Evolutionary conservation across 1,139 yeast species (phyloP).

Genomic region (Candida buenavistaensis): DNA sequence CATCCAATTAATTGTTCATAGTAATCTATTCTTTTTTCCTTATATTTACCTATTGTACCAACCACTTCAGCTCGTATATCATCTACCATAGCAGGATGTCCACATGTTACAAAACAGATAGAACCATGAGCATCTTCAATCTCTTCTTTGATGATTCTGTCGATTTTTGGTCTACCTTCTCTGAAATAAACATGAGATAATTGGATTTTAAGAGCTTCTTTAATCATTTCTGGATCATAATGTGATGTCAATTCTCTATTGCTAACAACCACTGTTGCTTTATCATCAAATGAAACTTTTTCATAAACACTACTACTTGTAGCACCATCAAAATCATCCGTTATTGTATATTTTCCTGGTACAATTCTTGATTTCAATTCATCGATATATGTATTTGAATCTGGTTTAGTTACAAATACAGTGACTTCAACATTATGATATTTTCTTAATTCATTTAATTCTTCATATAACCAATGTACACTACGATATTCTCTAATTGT

Average conservation of each 20-base stretch:
- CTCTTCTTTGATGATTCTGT: constrained; percentile 20
- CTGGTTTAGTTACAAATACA: constrained; percentile 31
- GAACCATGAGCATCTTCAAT: constrained; percentile 26
- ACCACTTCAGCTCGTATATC: constrained; percentile 27
- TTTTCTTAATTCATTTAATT: constrained; percentile 31
- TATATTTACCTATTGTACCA: constrained; percentile 19
- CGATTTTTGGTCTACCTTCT: constrained; percentile 31
- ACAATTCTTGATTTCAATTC: constrained; percentile 2
- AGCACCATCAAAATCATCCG: constrained; percentile 5
- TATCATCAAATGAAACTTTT: constrained; percentile 1
- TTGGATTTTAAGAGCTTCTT: constrained; percentile 14
- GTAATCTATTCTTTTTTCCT: constrained; percentile 22
- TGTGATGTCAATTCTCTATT: constrained; percentile 1
- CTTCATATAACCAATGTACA: constrained; percentile 48
- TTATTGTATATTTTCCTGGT: constrained; percentile 3
- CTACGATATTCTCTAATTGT: constrained; percentile 41
- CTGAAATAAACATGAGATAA: constrained; percentile 23
- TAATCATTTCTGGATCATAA: constrained; percentile 4
- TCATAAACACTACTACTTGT: constrained; percentile 4
- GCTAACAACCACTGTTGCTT: constrained; percentile 1
- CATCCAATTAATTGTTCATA: constrained; percentile 23
- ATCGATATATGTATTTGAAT: constrained; percentile 18
- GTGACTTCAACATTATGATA: constrained; percentile 24
- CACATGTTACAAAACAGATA: constrained; percentile 36
- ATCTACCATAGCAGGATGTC: constrained; percentile 39